phyloP scores from a whole-genome alignment of 2,329 filamentous ascomycete species.

The Stemphylium lycopersici region DNA sequence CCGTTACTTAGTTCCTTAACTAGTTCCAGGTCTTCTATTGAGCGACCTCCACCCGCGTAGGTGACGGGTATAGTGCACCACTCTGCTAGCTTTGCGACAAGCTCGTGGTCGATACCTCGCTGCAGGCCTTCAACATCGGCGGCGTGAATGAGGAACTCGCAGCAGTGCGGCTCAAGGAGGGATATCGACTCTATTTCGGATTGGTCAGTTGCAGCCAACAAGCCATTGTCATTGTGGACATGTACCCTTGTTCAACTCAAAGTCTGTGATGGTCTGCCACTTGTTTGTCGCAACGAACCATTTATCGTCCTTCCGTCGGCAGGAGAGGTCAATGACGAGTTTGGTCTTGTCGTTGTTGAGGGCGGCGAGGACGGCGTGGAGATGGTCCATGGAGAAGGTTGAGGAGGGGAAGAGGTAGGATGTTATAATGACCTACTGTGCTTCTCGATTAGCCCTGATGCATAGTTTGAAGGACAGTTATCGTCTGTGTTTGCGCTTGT shows the following conservation, averaged over 20 bases:
- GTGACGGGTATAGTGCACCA: conserved; percentile 95
- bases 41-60: conserved; percentile 91
- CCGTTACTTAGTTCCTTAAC: conserved; percentile 80
- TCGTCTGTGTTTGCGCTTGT: not conserved
- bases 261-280: conserved; percentile 97
- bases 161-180: conserved; percentile 86
- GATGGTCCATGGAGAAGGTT: conserved; percentile 76
- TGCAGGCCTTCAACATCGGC: conserved; percentile 96
- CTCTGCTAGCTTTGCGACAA: conserved; percentile 75
- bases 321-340: conserved; percentile 94
- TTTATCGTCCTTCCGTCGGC: conserved; percentile 72
- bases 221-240: not conserved
- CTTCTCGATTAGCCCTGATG: not conserved
- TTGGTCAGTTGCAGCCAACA: not conserved
- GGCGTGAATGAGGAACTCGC: conserved; percentile 95
- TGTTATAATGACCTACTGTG: conserved; percentile 88
- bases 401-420: conserved; percentile 90
- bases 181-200: conserved; percentile 72
- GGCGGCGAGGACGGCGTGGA: conserved; percentile 74
- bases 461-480: not conserved
- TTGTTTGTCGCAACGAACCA: conserved; percentile 99
- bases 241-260: conserved; percentile 86
- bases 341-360: conserved; percentile 77
- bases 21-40: conserved; percentile 78
- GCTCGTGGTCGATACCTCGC: conserved; percentile 83